Percentiles rank a stretch among this genome's conserved stretches.
phyloP scores from a whole-genome alignment of 371 early-diverging fungal species.

The Mortierella sp. region DNA sequence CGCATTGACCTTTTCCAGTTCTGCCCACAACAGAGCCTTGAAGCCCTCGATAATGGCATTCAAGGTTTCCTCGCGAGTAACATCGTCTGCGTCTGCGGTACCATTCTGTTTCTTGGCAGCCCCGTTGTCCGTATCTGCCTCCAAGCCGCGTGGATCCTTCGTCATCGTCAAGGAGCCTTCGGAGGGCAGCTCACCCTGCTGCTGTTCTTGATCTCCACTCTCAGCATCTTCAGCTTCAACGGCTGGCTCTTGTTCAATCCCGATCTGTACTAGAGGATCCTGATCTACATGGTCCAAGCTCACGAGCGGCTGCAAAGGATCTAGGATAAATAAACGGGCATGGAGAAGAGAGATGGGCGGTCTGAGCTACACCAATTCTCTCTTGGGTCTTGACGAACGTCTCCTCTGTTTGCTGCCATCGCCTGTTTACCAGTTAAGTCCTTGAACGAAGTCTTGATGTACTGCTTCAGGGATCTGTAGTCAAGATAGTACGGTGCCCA shows the following conservation, averaged over 20 bases:
- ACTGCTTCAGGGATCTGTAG: conserved; percentile 65
- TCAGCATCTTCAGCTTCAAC: no score
- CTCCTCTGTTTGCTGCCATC: no score
- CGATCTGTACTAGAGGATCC: background rate
- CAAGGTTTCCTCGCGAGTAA: conserved; percentile 21
- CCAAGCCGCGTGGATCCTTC: no score
- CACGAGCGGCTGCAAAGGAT: conserved; percentile 33
- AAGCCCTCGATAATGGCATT: conserved; percentile 49
- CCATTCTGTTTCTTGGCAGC: conserved; percentile 7
- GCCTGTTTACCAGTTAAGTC: conserved; percentile 35
- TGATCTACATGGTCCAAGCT: conserved; percentile 31
- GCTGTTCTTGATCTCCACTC: no score
- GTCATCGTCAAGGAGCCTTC: background rate
- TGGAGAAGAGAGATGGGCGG: background rate
- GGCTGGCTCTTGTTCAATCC: no score
- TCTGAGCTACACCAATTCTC: no score
- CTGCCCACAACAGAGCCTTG: conserved; percentile 53
- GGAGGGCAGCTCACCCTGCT: background rate
- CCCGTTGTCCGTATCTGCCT: background rate
- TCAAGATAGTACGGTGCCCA: conserved; percentile 68
- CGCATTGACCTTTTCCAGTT: conserved; percentile 66
- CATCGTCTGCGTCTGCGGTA: conserved; percentile 1
- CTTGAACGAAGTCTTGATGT: conserved; percentile 54
- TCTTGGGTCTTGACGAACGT: no score
- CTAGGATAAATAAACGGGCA: conserved; percentile 5